These are phyloP conservation scores for Solanum raphanifolium DNA, from an alignment of 257 asterid species.

Conservation along the genomic window DNA sequence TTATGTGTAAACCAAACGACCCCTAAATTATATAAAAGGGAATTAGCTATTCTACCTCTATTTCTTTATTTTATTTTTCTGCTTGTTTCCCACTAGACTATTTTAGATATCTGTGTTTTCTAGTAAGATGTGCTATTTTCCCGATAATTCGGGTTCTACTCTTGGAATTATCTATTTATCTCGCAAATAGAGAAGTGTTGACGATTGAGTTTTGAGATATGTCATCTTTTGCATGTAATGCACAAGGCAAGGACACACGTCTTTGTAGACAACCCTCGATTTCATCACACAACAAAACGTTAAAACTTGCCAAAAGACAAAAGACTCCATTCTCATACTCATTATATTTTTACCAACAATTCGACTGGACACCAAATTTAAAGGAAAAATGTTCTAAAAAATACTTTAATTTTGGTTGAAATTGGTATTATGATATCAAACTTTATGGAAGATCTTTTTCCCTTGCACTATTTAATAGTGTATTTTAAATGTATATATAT, in stretches of 20 bases:
- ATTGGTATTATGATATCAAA: too few species aligned
- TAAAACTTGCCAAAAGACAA: not conserved
- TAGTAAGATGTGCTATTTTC: constrained; percentile 32
- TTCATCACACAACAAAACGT: not conserved
- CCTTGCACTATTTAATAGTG: too few species aligned
- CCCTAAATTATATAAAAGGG: not conserved
- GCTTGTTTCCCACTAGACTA: not conserved
- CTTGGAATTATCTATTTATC: not conserved
- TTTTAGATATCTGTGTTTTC: constrained; percentile 27
- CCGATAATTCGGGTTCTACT: constrained; percentile 14
- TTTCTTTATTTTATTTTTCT: not conserved
- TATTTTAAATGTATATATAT: too few species aligned
- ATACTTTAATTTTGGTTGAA: too few species aligned
- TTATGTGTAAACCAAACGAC: not conserved
- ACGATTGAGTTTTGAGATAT: not conserved
- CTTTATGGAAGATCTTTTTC: too few species aligned
- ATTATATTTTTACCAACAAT: too few species aligned
- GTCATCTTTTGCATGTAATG: not conserved
- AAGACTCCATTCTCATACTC: not conserved
- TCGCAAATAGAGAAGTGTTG: not conserved
- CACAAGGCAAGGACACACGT: not conserved
- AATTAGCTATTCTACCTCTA: not conserved
- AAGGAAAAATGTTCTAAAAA: accelerated
- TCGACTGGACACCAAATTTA: too few species aligned
- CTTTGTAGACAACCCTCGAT: not conserved